Evolutionary conservation across 306 rosid genomes (phyloP).

Genomic region (Ammopiptanthus mongolicus): DNA sequence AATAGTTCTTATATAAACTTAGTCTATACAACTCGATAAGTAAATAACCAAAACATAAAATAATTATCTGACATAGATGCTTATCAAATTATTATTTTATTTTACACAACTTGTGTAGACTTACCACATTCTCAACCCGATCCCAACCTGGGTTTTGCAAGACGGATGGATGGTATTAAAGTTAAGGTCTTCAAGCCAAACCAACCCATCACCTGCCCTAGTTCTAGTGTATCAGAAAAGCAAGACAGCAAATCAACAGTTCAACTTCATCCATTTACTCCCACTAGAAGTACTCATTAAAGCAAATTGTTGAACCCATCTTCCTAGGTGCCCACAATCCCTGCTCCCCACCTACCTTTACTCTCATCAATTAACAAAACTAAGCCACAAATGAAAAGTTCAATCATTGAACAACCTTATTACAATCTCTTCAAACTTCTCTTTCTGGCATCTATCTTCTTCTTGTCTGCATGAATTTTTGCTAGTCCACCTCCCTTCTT

Average conservation of each 20-base stretch:
- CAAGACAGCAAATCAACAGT: background rate
- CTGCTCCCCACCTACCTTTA: background rate
- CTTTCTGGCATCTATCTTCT: slow-evolving; percentile 97
- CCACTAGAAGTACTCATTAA: slow-evolving; percentile 10
- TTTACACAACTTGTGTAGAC: no score
- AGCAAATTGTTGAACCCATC: slow-evolving; percentile 13
- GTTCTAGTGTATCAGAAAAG: no score
- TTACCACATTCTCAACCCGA: no score
- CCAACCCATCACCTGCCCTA: no score
- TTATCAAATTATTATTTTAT: no score
- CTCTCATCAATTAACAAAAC: slow-evolving; percentile 5
- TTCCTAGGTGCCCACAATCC: background rate
- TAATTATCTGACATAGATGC: no score
- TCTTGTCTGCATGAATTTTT: slow-evolving; percentile 78
- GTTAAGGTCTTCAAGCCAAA: no score
- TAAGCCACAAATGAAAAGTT: slow-evolving; percentile 25
- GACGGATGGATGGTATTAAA: no score
- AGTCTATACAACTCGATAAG: no score
- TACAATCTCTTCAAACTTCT: slow-evolving; percentile 93
- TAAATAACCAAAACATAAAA: no score
- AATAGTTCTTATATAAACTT: no score
- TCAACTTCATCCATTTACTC: slow-evolving; percentile 26
- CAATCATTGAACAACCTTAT: slow-evolving; percentile 29
- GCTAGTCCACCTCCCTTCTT: slow-evolving; percentile 56
- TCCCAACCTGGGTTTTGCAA: no score